These are phyloP conservation scores for Peronospora tabacina DNA, from an alignment of 352 stramenopile species.

Conservation along the genomic window DNA sequence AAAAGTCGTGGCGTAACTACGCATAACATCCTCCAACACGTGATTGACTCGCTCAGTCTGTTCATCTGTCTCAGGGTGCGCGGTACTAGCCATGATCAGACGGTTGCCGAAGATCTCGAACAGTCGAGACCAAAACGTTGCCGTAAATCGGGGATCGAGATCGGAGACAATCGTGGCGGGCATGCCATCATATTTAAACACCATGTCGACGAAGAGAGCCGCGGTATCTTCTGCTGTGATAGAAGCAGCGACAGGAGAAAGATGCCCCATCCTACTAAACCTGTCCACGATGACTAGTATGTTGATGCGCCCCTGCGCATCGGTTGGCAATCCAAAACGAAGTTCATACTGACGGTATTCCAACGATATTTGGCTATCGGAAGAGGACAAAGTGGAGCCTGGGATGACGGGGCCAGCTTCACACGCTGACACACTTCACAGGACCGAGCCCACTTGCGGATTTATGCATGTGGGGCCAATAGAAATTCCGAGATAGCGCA, in stretches of 20 bases:
- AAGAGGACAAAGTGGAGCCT: too few relatives aligned
- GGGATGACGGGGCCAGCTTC: not conserved
- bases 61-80: slow-evolving; percentile 1
- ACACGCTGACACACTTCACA: slow-evolving; percentile 3
- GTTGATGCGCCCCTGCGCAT: too few relatives aligned
- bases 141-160: not conserved
- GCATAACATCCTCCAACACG: not conserved
- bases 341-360: too few relatives aligned
- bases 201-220: not conserved
- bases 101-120: not conserved
- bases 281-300: too few relatives aligned
- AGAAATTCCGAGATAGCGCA: too few relatives aligned
- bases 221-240: not conserved
- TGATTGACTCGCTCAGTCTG: too few relatives aligned
- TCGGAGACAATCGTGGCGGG: not conserved
- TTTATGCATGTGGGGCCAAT: too few relatives aligned
- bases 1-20: not conserved
- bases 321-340: too few relatives aligned
- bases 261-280: not conserved
- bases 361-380: too few relatives aligned
- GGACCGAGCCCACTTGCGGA: too few relatives aligned
- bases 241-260: not conserved
- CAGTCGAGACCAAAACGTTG: not conserved
- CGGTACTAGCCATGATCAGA: not conserved
- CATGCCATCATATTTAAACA: too few relatives aligned